A percentile compares a stretch with the other conserved stretches of the same genome.
phyloP scores from a whole-genome alignment of 371 early-diverging fungal species.

The Syncephalastrum contaminatum region DNA sequence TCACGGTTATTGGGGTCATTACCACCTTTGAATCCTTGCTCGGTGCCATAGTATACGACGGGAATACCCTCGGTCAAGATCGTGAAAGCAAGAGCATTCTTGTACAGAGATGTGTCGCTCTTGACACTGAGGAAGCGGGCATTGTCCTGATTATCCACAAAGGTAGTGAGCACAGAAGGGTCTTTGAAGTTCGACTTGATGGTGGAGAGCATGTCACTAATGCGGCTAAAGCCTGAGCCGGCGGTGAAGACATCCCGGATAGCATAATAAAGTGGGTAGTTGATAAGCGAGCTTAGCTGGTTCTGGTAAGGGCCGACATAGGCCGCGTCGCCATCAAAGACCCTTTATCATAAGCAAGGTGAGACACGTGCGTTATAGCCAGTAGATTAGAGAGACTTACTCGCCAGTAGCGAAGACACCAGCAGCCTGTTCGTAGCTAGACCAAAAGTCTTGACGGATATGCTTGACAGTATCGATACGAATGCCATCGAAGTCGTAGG shows the following conservation, averaged over 20 bases:
- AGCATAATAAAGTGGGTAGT: conserved; percentile 32
- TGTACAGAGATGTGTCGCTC: conserved; percentile 23
- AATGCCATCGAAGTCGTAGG: conserved; percentile 43
- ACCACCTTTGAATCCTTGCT: conserved; percentile 37
- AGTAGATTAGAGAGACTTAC: conserved; percentile 5
- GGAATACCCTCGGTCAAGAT: conserved; percentile 36
- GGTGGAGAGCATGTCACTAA: conserved; percentile 11
- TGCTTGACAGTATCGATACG: conserved; percentile 50
- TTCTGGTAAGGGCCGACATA: conserved; percentile 29
- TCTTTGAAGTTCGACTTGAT: conserved; percentile 20
- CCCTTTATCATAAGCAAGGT: conserved; percentile 6
- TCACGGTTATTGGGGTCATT: conserved; percentile 39
- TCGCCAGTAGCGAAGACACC: conserved; percentile 46
- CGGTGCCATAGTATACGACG: conserved; percentile 40
- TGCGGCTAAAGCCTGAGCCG: conserved; percentile 20
- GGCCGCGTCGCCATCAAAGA: conserved; percentile 17
- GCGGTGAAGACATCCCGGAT: conserved; percentile 19
- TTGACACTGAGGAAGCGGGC: conserved; percentile 30
- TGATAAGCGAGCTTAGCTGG: conserved; percentile 17
- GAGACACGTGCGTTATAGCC: not conserved
- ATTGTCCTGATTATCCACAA: conserved; percentile 47
- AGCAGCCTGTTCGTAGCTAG: conserved; percentile 20
- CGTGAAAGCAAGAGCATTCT: conserved; percentile 38
- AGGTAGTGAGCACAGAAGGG: conserved; percentile 27
- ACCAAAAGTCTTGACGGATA: conserved; percentile 40